These are phyloP conservation scores for Knufia petricola DNA, from an alignment of 2,329 filamentous ascomycete genomes.

Conservation along the genomic window DNA sequence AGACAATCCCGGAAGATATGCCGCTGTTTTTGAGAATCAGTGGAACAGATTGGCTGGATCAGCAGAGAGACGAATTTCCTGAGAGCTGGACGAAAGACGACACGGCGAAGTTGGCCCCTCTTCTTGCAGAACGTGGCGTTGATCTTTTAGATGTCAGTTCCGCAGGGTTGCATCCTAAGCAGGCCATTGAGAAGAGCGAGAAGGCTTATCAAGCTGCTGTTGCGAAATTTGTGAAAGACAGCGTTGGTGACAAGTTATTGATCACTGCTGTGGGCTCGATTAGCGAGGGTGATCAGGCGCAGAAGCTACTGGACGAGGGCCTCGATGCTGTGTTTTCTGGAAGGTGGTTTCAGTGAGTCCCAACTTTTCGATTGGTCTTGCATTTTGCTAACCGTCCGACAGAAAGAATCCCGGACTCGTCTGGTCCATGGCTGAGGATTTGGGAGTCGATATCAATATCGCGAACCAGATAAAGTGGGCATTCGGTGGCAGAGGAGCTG, in stretches of 20 bases:
- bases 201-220: constrained; percentile 67
- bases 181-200: constrained; percentile 35
- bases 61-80: constrained; percentile 15
- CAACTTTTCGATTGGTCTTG: neutral
- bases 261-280: constrained; percentile 71
- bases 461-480: constrained; percentile 49
- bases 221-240: constrained; percentile 61
- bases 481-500: constrained; percentile 15
- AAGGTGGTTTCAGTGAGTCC: constrained; percentile 55
- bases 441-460: constrained; percentile 62
- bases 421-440: constrained; percentile 60
- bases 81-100: constrained; percentile 19
- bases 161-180: constrained; percentile 19
- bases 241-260: constrained; percentile 59
- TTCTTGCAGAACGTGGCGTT: constrained; percentile 11
- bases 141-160: constrained; percentile 15
- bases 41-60: constrained; percentile 64
- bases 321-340: constrained; percentile 65
- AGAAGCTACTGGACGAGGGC: constrained; percentile 45
- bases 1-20: constrained; percentile 54
- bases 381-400: neutral
- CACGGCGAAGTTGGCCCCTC: constrained; percentile 13
- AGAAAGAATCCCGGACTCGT: constrained; percentile 67
- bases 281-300: constrained; percentile 58
- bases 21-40: constrained; percentile 64